These are phyloP conservation scores for Trifolium pratense DNA, from an alignment of 306 rosid species.

Conservation along the genomic window DNA sequence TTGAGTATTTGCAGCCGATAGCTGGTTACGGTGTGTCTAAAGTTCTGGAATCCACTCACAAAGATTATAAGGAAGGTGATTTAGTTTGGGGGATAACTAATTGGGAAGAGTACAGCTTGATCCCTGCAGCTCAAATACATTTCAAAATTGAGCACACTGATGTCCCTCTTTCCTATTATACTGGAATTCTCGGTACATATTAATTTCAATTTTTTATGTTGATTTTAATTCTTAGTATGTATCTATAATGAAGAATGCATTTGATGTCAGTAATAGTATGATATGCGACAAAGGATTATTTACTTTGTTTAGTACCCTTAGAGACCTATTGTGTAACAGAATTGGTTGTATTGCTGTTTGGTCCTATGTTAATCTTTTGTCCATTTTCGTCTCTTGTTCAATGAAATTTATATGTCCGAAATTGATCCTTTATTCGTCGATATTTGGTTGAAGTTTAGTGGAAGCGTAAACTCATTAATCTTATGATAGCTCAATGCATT, in stretches of 20 bases:
- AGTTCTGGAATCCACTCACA: conserved; percentile 43
- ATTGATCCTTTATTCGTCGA: background rate
- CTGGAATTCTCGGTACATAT: conserved; percentile 48
- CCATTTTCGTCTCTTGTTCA: background rate
- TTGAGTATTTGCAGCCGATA: conserved; percentile 38
- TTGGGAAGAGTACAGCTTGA: conserved; percentile 47
- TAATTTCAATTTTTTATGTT: conserved; percentile 3
- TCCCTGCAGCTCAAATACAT: conserved; percentile 39
- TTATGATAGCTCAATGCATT: background rate
- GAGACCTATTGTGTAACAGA: background rate
- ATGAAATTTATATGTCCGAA: background rate
- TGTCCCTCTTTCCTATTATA: conserved; percentile 47
- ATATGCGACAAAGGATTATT: background rate
- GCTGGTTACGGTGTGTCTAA: conserved; percentile 45
- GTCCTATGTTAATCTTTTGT: background rate
- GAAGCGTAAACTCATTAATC: too few relatives aligned
- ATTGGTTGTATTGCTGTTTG: background rate
- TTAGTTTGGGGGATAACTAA: conserved; percentile 40
- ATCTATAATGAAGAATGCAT: background rate
- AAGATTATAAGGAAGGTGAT: conserved; percentile 45
- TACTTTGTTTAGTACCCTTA: background rate
- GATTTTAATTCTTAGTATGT: background rate
- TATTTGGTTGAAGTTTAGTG: background rate
- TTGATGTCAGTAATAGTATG: background rate
- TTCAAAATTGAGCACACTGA: conserved; percentile 44